phyloP scores from a whole-genome alignment of 805 yeast species.

The Candida nitratophila region DNA sequence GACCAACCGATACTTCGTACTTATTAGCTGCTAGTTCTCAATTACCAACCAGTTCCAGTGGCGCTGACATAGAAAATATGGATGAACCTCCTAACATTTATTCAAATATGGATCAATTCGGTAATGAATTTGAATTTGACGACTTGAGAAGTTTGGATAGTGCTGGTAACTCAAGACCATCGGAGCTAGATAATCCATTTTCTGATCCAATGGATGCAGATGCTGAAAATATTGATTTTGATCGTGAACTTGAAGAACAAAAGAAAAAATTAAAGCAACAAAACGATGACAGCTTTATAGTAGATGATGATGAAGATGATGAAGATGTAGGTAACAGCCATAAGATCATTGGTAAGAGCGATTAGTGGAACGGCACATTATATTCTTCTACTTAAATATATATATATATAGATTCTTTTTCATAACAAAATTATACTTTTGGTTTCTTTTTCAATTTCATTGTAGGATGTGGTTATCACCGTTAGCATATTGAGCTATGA shows the following conservation, averaged over 20 bases:
- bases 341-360: not conserved
- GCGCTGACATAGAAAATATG: slow-evolving; percentile 40
- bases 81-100: slow-evolving; percentile 17
- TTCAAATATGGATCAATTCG: slow-evolving; percentile 27
- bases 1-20: slow-evolving; percentile 94
- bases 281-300: slow-evolving; percentile 16
- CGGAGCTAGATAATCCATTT: slow-evolving; percentile 21
- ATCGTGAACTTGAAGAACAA: slow-evolving; percentile 26
- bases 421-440: too few species aligned
- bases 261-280: slow-evolving; percentile 9
- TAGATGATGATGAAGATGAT: slow-evolving; percentile 24
- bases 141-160: slow-evolving; percentile 48
- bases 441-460: too few species aligned
- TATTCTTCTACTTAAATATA: too few species aligned
- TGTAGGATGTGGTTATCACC: too few species aligned
- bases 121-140: slow-evolving; percentile 55
- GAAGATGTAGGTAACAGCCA: not conserved
- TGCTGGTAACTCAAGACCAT: slow-evolving; percentile 18
- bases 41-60: slow-evolving; percentile 60
- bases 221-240: slow-evolving; percentile 14
- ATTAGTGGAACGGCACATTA: too few species aligned
- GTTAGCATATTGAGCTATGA: too few species aligned
- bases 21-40: slow-evolving; percentile 93
- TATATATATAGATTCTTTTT: too few species aligned
- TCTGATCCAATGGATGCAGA: slow-evolving; percentile 17